phyloP scores from a whole-genome alignment of 768 basidiomycete species.

The Panus rudis region DNA sequence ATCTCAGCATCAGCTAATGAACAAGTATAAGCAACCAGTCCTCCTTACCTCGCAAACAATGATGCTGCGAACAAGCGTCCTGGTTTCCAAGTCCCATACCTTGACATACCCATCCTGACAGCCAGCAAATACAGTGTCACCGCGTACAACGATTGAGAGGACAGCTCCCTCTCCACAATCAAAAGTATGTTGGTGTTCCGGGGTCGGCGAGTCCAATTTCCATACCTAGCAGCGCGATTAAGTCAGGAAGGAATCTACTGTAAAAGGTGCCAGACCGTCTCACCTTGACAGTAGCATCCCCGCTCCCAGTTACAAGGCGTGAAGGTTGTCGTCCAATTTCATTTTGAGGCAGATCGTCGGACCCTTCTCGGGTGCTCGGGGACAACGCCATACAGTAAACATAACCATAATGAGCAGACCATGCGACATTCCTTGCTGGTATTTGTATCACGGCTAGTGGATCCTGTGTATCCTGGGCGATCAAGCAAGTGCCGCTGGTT shows the following conservation, averaged over 20 bases:
- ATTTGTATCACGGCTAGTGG: conserved; percentile 45
- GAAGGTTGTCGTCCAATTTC: conserved; percentile 13
- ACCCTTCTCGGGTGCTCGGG: conserved; percentile 33
- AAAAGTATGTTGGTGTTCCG: conserved; percentile 55
- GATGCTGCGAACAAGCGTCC: conserved; percentile 78
- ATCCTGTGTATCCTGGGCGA: neutral
- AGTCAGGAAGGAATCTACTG: neutral
- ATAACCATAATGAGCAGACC: conserved; percentile 93
- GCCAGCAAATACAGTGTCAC: conserved; percentile 84
- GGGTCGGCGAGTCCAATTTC: conserved; percentile 43
- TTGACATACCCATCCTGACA: conserved; percentile 93
- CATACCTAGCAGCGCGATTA: conserved; percentile 51
- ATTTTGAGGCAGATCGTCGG: conserved; percentile 23
- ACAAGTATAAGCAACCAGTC: neutral
- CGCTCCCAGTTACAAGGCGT: conserved; percentile 74
- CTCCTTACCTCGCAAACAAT: conserved; percentile 69
- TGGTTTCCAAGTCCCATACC: conserved; percentile 86
- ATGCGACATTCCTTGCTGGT: conserved; percentile 62
- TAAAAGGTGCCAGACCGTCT: conserved; percentile 2
- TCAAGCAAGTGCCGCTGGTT: conserved; percentile 4
- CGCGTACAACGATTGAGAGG: conserved; percentile 65
- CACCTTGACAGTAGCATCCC: conserved; percentile 88
- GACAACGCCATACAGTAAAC: conserved; percentile 73
- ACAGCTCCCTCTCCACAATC: conserved; percentile 74
- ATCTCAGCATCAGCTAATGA: neutral